phyloP scores from a whole-genome alignment of 208 protist genomes.

The Pavlovales sp. region DNA sequence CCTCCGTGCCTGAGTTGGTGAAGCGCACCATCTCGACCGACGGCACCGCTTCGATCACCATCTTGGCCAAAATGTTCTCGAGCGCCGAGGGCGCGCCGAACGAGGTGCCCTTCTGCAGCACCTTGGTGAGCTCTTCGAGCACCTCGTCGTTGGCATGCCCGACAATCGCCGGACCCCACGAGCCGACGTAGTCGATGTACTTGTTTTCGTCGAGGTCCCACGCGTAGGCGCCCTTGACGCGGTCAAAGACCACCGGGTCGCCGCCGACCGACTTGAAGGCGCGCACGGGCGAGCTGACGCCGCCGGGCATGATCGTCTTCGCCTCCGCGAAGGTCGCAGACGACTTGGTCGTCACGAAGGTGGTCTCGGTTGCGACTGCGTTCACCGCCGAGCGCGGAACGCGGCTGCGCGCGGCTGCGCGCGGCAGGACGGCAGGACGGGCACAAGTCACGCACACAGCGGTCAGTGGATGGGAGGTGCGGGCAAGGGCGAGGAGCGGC shows the following conservation, averaged over 20 bases:
- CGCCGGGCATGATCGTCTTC: slow-evolving; percentile 56
- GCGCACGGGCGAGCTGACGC: slow-evolving; percentile 58
- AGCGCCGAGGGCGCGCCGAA: slow-evolving; percentile 56
- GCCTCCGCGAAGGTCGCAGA: slow-evolving; percentile 42
- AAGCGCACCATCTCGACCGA: slow-evolving; percentile 60
- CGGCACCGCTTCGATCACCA: slow-evolving; percentile 59
- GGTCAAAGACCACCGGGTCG: slow-evolving; percentile 57
- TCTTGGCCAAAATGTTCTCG: slow-evolving; percentile 55
- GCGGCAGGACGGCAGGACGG: too few species aligned
- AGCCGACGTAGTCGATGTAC: slow-evolving; percentile 62
- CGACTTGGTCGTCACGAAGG: slow-evolving; percentile 44
- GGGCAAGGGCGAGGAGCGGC: too few species aligned
- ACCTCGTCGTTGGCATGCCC: slow-evolving; percentile 54
- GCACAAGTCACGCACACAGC: too few species aligned
- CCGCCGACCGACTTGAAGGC: slow-evolving; percentile 61
- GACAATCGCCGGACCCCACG: slow-evolving; percentile 58
- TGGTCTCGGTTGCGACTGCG: background rate
- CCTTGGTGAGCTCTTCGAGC: slow-evolving; percentile 44
- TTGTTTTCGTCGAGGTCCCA: slow-evolving; percentile 58
- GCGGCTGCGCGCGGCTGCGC: background rate
- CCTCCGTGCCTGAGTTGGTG: slow-evolving; percentile 57
- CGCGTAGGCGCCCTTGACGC: slow-evolving; percentile 52
- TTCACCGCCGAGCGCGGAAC: background rate
- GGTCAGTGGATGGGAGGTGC: too few species aligned
- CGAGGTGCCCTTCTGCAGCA: slow-evolving; percentile 56